Base-by-base conservation (phyloP, 208 protist genomes). In the Leishmania lainsoni region DNA sequence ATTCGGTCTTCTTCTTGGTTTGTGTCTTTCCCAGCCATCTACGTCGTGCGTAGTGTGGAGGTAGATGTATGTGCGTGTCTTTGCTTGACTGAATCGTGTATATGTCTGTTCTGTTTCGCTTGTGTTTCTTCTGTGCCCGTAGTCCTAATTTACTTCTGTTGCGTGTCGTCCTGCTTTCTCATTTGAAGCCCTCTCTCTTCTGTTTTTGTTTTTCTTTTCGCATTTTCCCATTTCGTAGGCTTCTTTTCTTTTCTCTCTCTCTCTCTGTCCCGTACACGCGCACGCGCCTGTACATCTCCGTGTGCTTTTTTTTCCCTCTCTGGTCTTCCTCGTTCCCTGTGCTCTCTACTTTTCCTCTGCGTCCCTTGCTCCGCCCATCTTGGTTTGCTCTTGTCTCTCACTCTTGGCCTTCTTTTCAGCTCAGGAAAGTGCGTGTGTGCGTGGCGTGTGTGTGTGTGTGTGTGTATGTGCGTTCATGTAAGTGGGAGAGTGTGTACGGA, bases 281-380 rank as follows among this genome's bases (percentile, higher is more conserved):
- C 52, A 9, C 52, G 12, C 52, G 14, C 52, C 52, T 39, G 35
- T 39, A 1, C 35, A 1, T 39, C 35, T 39, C 0, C 35, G 35
- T 39, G 35, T 39, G 35, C 52, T 56, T 56, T 56, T 17, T 17
- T 56, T 17, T 17, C 52, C n/a, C 17, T 56, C 17, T 51, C 14
- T 69, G 35, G 59, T 85, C 54, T 59, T 54, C 66, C 29, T 58
- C n/a, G 42, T n/a, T 45, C 35, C 49, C 72, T 76, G n/a, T 66
- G 42, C 51, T n/a, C 71, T 71, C 69, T 71, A 29, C 82, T 79
- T 56, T 69, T 73, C 72, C 32, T 68, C 39, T 72, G 16, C 75
- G 22, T 76, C 20, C 14, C 16, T 29, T 22, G 1, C 58, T 29
- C 58, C 5, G 20, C 17, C 58, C 58, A 8, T 26, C 58, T 20